phyloP scores from a whole-genome alignment of 176 grass and related monocot genomes.

The Oryza meyeriana region DNA sequence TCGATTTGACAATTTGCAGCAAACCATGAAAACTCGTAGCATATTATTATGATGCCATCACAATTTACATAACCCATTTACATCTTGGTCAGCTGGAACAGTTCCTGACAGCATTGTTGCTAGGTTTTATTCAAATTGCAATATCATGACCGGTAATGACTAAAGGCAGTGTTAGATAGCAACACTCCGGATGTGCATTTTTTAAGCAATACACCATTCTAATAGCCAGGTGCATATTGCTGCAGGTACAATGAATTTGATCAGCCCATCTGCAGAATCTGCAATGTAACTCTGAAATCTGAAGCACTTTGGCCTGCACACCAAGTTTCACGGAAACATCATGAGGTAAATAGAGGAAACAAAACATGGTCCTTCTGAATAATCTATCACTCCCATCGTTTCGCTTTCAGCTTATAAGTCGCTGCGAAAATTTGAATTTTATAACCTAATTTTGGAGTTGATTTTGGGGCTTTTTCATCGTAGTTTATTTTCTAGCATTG shows the following conservation, averaged over 20 bases:
- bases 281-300: slow-evolving; percentile 86
- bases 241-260: slow-evolving; percentile 93
- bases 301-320: slow-evolving; percentile 95
- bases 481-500: too few species aligned
- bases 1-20: not conserved
- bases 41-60: not conserved
- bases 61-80: not conserved
- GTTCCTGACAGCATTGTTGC: not conserved
- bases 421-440: too few species aligned
- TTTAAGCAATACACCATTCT: not conserved
- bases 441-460: too few species aligned
- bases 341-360: slow-evolving; percentile 52
- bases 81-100: not conserved
- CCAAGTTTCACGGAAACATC: slow-evolving; percentile 91
- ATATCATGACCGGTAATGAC: not conserved
- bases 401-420: too few species aligned
- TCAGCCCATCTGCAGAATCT: slow-evolving; percentile 85
- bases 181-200: not conserved
- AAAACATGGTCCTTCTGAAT: not conserved
- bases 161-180: not conserved
- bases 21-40: not conserved
- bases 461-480: too few species aligned
- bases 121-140: not conserved
- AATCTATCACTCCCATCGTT: not conserved
- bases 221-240: not conserved